Evolutionary conservation across 805 yeast species (phyloP), one percentile per base, ranked within the genome.

Genomic region (Myxozyma monticola): DNA sequence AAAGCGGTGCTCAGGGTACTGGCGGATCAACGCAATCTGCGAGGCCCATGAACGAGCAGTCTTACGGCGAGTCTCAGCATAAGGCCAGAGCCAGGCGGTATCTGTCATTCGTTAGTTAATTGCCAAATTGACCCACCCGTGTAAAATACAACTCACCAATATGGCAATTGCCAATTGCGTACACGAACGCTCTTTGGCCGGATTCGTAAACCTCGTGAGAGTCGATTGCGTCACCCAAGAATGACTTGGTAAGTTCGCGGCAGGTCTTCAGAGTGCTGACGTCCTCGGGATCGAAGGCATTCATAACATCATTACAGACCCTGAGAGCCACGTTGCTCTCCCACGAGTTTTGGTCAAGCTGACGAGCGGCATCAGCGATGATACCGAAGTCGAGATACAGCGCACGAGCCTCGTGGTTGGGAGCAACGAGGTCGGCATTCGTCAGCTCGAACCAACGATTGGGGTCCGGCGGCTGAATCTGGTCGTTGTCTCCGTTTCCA

Each of bases 1-100:
- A 70, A 91, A 91, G 20, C 83, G 81, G 65, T 88, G 90, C 71
- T 93, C 99, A 0, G 98, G 97, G 60, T 88, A 91, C 60, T 81
- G 75, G 47, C 88, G 91, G 63, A 93, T 79, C 41, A 93, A 69
- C 47, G 88, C 83, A 44, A 91, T 72, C 71, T 91, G 99, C 8
- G 96, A 81, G 0, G 96, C 83, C 98, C 98, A 91, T 4, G 96
- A 88, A 58, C 99, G 77, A 2, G 90, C 96, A 48, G 91, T 80
- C 65, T 91, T 91, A 45, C 98, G 79, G 61, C 86, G 84, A 1
- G 98, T 88, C 66, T 93, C 97, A 2, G 96, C 97, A 73, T 85
- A 91, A n/a, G 97, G 98, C 99, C 99, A 91, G 51, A 89, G 75
- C 99, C 99, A 91, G 14, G 98, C 98, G 15, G 98, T 91, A 64